Percentiles rank a stretch among this genome's conserved stretches.
phyloP scores from a whole-genome alignment of 805 yeast species.

The Pichia nanzhaoensis region DNA sequence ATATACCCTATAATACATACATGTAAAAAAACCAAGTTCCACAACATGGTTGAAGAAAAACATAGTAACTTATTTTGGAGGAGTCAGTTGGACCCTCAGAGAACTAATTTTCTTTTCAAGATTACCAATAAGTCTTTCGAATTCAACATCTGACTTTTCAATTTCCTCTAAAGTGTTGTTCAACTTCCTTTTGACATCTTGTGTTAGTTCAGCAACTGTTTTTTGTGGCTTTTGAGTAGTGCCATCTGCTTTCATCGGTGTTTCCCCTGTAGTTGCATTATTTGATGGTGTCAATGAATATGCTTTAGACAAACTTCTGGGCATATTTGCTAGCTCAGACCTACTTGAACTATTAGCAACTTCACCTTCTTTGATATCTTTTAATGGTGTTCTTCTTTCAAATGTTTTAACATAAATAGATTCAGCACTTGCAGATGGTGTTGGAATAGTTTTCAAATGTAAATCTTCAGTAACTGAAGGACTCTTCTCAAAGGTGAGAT shows the following conservation, averaged over 20 bases:
- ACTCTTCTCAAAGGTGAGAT: neutral
- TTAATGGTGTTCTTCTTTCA: slow-evolving; percentile 1
- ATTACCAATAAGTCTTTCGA: slow-evolving; percentile 15
- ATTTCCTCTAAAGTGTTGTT: slow-evolving; percentile 18
- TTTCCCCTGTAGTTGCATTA: neutral
- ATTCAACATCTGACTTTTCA: slow-evolving; percentile 19
- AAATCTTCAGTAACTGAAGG: slow-evolving; percentile 8
- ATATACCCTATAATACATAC: neutral
- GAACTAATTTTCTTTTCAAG: slow-evolving; percentile 19
- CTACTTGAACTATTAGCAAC: no score
- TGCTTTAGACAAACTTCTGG: neutral
- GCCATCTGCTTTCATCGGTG: neutral
- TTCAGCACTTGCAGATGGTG: neutral
- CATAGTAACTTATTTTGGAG: neutral
- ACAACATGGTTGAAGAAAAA: neutral
- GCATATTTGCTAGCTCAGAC: no score
- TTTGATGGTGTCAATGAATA: neutral
- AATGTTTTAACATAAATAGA: neutral
- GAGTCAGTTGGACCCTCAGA: slow-evolving; percentile 2
- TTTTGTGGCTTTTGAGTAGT: neutral
- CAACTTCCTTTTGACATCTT: slow-evolving; percentile 18
- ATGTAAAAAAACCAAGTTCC: neutral
- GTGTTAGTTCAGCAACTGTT: slow-evolving; percentile 23
- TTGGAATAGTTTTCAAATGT: neutral
- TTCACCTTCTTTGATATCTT: slow-evolving; percentile 1